Evolutionary conservation across 768 basidiomycete genomes (phyloP).

Genomic region (Serendipita sp.): DNA sequence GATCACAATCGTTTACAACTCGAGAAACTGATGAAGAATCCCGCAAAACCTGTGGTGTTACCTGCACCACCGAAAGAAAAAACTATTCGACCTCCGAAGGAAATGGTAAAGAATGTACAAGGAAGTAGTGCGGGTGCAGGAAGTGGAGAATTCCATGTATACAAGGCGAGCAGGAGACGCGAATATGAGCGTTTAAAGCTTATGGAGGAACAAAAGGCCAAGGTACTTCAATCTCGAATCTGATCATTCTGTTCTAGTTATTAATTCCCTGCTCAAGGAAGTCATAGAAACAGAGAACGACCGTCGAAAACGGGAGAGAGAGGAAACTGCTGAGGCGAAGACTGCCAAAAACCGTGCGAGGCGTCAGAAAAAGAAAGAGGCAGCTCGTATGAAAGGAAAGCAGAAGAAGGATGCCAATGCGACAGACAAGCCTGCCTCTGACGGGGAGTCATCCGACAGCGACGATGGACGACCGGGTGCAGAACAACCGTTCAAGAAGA

Average conservation of each 20-base stretch:
- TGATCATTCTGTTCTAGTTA: not conserved
- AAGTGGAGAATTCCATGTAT: conserved; percentile 95
- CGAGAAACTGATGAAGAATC: conserved; percentile 79
- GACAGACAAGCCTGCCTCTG: not conserved
- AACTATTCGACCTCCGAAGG: conserved; percentile 61
- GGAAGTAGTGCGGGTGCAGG: conserved; percentile 96
- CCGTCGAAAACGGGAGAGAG: conserved; percentile 49
- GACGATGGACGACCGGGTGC: conserved; percentile 2
- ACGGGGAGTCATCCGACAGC: not conserved
- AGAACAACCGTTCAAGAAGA: conserved; percentile 49
- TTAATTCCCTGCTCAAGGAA: conserved; percentile 33
- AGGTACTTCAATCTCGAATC: conserved; percentile 31
- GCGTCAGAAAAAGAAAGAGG: conserved; percentile 80
- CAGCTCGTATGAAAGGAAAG: conserved; percentile 31
- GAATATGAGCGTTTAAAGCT: conserved; percentile 91
- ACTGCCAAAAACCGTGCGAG: conserved; percentile 93
- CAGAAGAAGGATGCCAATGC: conserved; percentile 7
- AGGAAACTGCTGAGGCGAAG: conserved; percentile 62
- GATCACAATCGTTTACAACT: conserved; percentile 52
- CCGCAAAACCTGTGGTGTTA: conserved; percentile 61
- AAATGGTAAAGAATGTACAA: conserved; percentile 99
- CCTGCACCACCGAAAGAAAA: conserved; percentile 74
- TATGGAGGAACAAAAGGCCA: conserved; percentile 65
- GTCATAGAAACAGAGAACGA: conserved; percentile 56
- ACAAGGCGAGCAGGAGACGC: conserved; percentile 82